Conservation (phyloP, 1,284 basidiomycete species). For the Cryptococcus jaspeensis region DNA sequence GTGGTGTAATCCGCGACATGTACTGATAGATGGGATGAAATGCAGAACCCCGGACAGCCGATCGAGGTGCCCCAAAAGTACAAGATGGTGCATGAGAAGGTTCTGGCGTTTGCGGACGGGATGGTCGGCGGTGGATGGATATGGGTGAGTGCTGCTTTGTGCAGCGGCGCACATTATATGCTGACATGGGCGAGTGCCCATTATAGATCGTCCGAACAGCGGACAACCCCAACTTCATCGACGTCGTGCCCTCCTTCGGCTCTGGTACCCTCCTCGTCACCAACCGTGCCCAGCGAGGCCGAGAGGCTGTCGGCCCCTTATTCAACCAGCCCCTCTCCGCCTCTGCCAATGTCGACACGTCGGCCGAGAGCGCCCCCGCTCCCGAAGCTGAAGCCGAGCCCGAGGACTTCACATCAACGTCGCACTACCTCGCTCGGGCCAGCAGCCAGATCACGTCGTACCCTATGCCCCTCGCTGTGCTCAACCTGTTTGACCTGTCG, state of each 20-base stretch:
- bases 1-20: not conserved
- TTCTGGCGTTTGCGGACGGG: slow-evolving; percentile 48
- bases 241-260: slow-evolving; percentile 67
- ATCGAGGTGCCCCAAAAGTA: slow-evolving; percentile 29
- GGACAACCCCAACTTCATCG: slow-evolving; percentile 28
- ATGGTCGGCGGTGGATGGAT: slow-evolving; percentile 62
- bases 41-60: slow-evolving; percentile 30
- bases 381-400: not conserved
- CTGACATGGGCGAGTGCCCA: too few relatives aligned
- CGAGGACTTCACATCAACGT: not conserved
- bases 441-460: slow-evolving; percentile 1
- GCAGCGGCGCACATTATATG: not conserved
- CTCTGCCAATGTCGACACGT: slow-evolving; percentile 2
- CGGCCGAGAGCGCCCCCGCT: slow-evolving; percentile 3
- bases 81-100: slow-evolving; percentile 38
- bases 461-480: slow-evolving; percentile 60
- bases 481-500: slow-evolving; percentile 85
- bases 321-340: slow-evolving; percentile 29
- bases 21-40: not conserved
- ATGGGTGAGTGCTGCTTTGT: slow-evolving; percentile 64
- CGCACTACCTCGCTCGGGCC: too few relatives aligned
- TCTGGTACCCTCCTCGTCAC: slow-evolving; percentile 81
- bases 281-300: slow-evolving; percentile 47
- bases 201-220: slow-evolving; percentile 40
- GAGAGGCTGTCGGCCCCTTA: slow-evolving; percentile 25